A percentile compares a stretch with the other conserved stretches of the same genome.
Evolutionary conservation across 352 stramenopile species (phyloP).

Genomic region (Phytophthora fragariaefolia): DNA sequence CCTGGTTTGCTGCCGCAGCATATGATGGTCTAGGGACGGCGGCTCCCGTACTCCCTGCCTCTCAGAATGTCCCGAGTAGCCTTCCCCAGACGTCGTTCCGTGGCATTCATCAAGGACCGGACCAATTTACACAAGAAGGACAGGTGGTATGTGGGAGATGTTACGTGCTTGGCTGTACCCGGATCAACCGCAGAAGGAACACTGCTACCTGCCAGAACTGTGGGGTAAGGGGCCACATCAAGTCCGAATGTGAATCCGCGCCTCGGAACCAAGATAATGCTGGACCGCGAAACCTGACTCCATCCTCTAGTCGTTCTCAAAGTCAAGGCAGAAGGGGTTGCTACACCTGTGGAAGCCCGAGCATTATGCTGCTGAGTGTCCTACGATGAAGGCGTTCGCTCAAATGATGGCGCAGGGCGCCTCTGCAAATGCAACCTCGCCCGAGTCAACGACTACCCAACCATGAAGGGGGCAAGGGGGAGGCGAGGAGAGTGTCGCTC

Average conservation of each 20-base stretch:
- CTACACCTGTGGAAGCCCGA: no score
- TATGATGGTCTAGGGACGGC: background rate
- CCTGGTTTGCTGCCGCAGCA: background rate
- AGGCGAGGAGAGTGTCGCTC: background rate
- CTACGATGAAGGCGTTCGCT: background rate
- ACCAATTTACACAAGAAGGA: background rate
- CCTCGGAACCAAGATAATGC: no score
- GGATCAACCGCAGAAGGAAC: background rate
- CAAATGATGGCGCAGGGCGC: background rate
- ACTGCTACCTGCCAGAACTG: background rate
- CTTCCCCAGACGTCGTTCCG: background rate
- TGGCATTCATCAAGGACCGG: no score
- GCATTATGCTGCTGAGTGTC: no score
- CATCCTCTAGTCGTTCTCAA: no score
- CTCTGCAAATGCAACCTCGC: background rate
- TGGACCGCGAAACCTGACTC: no score
- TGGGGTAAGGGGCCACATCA: background rate
- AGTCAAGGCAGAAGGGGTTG: no score
- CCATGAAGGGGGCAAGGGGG: slow-evolving; percentile 1
- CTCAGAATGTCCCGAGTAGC: background rate
- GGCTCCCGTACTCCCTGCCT: no score
- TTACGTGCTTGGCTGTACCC: background rate
- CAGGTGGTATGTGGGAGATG: background rate
- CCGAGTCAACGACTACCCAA: background rate
- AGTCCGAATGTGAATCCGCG: background rate